Evolutionary conservation across 805 yeast species (phyloP), one percentile per base, ranked within the genome.

Genomic region (Hanseniaspora mollemarum): DNA sequence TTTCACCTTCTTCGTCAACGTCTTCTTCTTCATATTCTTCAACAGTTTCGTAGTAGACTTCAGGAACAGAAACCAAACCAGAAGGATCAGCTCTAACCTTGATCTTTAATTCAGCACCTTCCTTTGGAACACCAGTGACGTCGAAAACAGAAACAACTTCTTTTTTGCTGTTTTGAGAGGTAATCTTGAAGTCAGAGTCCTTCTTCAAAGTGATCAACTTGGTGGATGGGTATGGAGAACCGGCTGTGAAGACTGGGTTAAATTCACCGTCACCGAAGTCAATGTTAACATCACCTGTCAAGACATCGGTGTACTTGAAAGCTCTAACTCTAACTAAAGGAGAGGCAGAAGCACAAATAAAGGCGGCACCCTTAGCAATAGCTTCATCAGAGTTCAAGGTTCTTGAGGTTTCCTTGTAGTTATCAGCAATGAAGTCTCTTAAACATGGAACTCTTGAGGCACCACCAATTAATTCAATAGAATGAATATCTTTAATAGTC

Each of bases 361-460:
- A 92, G 44, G 98, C 96, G 62, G 95, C 94, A 75, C 99, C 99
- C 71, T 90, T 86, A 52, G 98, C 97, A 67, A 90, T 83, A 56
- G 98, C 96, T 77, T 92, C 99, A 67, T 92, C 99, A 74, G 88
- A 96, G 78, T 92, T 92, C 71, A 94, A 79, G 60, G 97, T 94
- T 75, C 84, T 83, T 37, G 96, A 85, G 66, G 92, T 75, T 61
- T 73, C 81, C 73, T 84, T 84, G 67, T 92, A 87, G 58, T 84
- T 74, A 65, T 81, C 84, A 60, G 83, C 60, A 60, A 92, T 76
- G 64, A 77, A 82, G 60, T 81, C 77, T 77, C 92, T 92, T 67
- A 92, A 74, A 51, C 84, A 72, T 67, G 99, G 99, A 58, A 92
- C 94, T 77, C 99, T 87, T 60, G 96, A 85, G 67, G 94, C 84